A percentile compares a stretch with the other conserved stretches of the same genome.
Evolutionary conservation across 2,329 filamentous ascomycete species (phyloP).

Genomic region (Aspergillus cejpii): DNA sequence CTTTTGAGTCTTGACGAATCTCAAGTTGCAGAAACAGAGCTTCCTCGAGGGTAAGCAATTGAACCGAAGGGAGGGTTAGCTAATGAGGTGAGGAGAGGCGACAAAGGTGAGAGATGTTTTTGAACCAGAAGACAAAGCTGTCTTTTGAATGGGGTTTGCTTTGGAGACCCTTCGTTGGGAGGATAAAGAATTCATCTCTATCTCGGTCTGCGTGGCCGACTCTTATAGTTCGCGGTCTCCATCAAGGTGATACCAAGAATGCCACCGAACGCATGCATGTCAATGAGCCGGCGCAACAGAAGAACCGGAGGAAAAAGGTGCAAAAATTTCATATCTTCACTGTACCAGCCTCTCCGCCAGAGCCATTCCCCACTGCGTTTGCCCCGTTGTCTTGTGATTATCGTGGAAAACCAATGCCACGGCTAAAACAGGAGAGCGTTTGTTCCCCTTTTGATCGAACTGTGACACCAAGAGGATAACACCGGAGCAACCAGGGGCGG

Average conservation of each 20-base stretch:
- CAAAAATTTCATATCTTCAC: slow-evolving; percentile 10
- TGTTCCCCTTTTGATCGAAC: slow-evolving; percentile 11
- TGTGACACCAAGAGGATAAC: slow-evolving; percentile 21
- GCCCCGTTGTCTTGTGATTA: slow-evolving; percentile 20
- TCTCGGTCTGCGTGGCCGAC: background rate
- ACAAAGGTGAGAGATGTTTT: no score
- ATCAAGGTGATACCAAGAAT: slow-evolving; percentile 16
- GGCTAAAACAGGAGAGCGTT: slow-evolving; percentile 12
- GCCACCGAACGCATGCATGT: slow-evolving; percentile 15
- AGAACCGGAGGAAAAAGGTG: slow-evolving; percentile 5
- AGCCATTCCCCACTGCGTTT: slow-evolving; percentile 15
- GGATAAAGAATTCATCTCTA: background rate
- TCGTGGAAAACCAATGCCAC: slow-evolving; percentile 11
- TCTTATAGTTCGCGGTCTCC: background rate
- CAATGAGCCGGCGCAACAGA: slow-evolving; percentile 11
- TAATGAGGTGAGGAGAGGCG: background rate
- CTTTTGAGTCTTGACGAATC: no score
- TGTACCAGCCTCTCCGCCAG: slow-evolving; percentile 8
- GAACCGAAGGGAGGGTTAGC: background rate
- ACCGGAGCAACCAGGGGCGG: slow-evolving; percentile 16
- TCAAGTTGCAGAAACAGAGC: no score
- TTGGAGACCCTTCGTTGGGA: background rate
- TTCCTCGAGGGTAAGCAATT: no score
- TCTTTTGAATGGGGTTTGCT: background rate
- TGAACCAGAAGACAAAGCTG: background rate